Evolutionary conservation across 306 rosid genomes (phyloP).

Genomic region (Cucumis cinereus): DNA sequence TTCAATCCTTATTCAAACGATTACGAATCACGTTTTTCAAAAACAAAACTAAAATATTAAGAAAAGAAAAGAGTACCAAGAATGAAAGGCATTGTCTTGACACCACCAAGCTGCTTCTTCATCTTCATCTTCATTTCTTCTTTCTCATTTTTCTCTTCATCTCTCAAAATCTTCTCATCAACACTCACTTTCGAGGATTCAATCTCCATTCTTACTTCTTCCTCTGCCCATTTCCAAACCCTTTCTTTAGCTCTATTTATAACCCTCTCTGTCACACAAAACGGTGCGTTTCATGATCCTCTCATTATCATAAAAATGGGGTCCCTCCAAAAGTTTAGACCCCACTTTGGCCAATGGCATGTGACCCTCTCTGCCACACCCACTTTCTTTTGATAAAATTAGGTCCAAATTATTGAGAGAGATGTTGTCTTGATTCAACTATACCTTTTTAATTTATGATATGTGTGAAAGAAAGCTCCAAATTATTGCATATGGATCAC

Average conservation of each 20-base stretch:
- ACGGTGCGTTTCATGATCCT: not conserved
- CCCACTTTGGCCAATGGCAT: not conserved
- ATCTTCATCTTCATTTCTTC: not conserved
- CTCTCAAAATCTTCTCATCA: not conserved
- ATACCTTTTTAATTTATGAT: not conserved
- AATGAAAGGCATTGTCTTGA: constrained; percentile 51
- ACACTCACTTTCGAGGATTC: not conserved
- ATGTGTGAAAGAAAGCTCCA: not conserved
- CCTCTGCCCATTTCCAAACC: not conserved
- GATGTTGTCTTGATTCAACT: not conserved
- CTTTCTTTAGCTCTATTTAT: not conserved
- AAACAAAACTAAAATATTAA: no score
- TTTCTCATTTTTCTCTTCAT: not conserved
- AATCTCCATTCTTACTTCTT: not conserved
- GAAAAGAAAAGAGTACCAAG: constrained; percentile 15
- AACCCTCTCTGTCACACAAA: not conserved
- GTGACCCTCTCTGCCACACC: not conserved
- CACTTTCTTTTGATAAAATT: not conserved
- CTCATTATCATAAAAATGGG: not conserved
- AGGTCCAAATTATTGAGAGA: not conserved
- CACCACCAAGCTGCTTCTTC: constrained; percentile 25
- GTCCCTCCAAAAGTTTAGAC: not conserved
- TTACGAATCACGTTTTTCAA: no score
- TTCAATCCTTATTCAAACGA: no score
- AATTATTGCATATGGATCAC: not conserved